Evolutionary conservation across 805 yeast species (phyloP).

Genomic region (Yamadazyma ubonensis): DNA sequence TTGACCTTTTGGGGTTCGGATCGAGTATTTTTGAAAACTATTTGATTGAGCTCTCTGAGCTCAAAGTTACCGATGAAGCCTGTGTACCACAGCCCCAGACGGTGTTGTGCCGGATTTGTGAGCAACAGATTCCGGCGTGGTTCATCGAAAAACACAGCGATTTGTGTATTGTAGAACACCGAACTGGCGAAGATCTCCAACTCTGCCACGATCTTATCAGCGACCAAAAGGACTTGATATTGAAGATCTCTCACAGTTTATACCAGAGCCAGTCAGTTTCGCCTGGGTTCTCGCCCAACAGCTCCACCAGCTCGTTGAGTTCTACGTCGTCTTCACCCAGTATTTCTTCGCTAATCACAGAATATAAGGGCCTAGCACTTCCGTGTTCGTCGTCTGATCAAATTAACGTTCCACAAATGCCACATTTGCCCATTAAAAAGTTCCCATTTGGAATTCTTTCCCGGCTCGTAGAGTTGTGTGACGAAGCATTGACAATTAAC

Average conservation of each 20-base stretch:
- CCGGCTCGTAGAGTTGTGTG: conserved; percentile 61
- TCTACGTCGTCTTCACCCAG: conserved; percentile 22
- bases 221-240: conserved; percentile 63
- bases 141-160: conserved; percentile 92
- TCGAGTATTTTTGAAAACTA: conserved; percentile 79
- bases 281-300: conserved; percentile 16
- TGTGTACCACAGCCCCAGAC: conserved; percentile 76
- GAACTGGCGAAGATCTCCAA: conserved; percentile 74
- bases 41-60: conserved; percentile 60
- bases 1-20: conserved; percentile 85
- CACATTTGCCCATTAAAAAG: conserved; percentile 27
- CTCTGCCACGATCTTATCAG: conserved; percentile 68
- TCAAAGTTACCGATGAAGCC: conserved; percentile 60
- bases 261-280: conserved; percentile 14
- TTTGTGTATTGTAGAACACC: conserved; percentile 81
- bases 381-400: conserved; percentile 23
- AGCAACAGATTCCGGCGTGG: conserved; percentile 89
- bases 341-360: conserved; percentile 25
- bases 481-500: conserved; percentile 70
- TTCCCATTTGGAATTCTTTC: conserved; percentile 65
- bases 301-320: conserved; percentile 13
- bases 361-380: conserved; percentile 60
- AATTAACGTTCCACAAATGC: neutral
- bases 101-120: conserved; percentile 90
- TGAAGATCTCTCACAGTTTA: conserved; percentile 42